Conservation (phyloP, 257 asterid genomes). For the Penstemon newberryi region DNA sequence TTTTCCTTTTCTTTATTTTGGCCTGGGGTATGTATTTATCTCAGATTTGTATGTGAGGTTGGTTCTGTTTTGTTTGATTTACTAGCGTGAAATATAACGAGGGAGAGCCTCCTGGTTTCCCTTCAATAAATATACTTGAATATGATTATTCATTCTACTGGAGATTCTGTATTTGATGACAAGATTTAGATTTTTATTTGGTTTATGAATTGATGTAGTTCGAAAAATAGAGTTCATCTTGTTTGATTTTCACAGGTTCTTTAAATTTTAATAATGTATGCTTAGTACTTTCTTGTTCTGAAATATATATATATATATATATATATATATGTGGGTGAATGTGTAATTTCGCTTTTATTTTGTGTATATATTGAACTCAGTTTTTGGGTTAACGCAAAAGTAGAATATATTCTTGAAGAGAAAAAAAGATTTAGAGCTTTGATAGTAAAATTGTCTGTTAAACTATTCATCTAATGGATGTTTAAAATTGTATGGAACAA, state of each 20-base stretch:
- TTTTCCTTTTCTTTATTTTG: slow-evolving; percentile 23
- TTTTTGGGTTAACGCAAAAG: no score
- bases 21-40: slow-evolving; percentile 44
- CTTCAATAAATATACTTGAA: slow-evolving; percentile 43
- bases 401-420: no score
- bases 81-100: slow-evolving; percentile 51
- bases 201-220: slow-evolving; percentile 11
- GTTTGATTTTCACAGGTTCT: slow-evolving; percentile 2
- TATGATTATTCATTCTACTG: slow-evolving; percentile 42
- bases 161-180: slow-evolving; percentile 30
- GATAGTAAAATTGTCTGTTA: no score
- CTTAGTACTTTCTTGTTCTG: no score
- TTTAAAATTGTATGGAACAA: no score
- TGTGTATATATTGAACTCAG: no score
- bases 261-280: no score
- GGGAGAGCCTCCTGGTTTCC: slow-evolving; percentile 52
- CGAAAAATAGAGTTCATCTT: background rate
- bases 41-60: slow-evolving; percentile 57
- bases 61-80: slow-evolving; percentile 54
- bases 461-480: no score
- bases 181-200: slow-evolving; percentile 3
- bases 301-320: no score
- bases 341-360: no score
- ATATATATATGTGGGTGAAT: no score
- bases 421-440: no score